Evolutionary conservation across 139 green algal species (phyloP), one percentile per base, ranked within the genome.

Genomic region (Micractinium sp.): DNA sequence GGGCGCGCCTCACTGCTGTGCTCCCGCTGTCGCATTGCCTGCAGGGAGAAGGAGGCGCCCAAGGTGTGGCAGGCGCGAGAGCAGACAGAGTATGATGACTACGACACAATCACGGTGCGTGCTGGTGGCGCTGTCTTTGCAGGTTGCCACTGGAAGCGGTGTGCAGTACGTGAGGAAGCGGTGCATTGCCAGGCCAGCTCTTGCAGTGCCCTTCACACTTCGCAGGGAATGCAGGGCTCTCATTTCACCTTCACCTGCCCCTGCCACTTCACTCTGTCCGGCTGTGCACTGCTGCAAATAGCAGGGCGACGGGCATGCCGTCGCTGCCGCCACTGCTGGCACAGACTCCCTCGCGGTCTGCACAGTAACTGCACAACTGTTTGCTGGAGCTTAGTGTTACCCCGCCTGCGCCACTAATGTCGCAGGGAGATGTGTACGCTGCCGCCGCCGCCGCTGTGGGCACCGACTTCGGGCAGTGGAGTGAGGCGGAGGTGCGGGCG

Each of bases 391-490:
- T 86, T n/a, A 20, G 31, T 27, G 39, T 85, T 41, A 35, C 23
- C 67, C 25, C 67, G 1, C 19, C 23, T 75, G 7, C 23, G 12
- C 19, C 27, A 38, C 36, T n/a, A 14, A 3, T 53, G 35, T 18
- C 35, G 63, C 74, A 85, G 83, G 38, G 61, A 2, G 60, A 84
- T 9, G 38, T 22, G 31, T 73, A 67, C 23, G 79, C 63, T 2
- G 66, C 78, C 4, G 67, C 87, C 0, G 71, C 76, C 22, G 66
- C 86, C 0, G 79, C 39, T 7, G 33, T 38, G 25, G 90, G 88
- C 47, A 97, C 95, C 2, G 92, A 96, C 77, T 97, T 97, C 74
- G 73, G 66, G 3, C 33, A 56, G 1, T 97, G 95, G 95, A 94
- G 88, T 23, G 91, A 95, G 25, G 82, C 89, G 3, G 85, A 96